A percentile compares a stretch with the other conserved stretches of the same genome.
Conservation (phyloP, 2,329 filamentous ascomycete genomes). For the Pezicula neosporulosa region DNA sequence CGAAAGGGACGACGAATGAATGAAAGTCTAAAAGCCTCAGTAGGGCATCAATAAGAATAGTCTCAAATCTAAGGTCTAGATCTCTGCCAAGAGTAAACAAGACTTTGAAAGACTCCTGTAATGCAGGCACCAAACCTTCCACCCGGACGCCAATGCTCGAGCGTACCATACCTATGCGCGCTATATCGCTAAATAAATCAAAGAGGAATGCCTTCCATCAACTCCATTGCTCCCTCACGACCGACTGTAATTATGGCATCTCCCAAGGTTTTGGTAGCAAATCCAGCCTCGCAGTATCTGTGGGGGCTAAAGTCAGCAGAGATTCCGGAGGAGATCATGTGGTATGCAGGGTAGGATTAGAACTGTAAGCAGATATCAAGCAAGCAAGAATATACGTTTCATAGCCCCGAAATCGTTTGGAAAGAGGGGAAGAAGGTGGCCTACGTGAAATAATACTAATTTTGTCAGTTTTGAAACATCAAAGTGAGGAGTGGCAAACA, state of each 20-base stretch:
- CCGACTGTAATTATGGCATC: conserved; percentile 71
- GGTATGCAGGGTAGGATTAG: too few species aligned
- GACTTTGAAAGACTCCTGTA: conserved; percentile 2
- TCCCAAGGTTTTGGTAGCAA: conserved; percentile 67
- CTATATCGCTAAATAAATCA: conserved; percentile 29
- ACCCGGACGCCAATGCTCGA: conserved; percentile 5
- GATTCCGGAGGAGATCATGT: too few species aligned
- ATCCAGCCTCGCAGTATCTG: conserved; percentile 70
- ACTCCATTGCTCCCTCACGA: conserved; percentile 46
- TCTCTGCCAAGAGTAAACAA: neutral
- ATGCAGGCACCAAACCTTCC: conserved; percentile 5
- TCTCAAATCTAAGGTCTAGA: conserved; percentile 9
- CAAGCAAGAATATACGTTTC: too few species aligned
- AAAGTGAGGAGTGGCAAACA: conserved; percentile 18
- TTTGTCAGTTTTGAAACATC: conserved; percentile 2
- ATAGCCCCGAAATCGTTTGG: too few species aligned
- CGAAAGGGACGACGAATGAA: neutral
- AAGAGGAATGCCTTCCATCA: conserved; percentile 68
- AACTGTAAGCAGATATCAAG: too few species aligned
- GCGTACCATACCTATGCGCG: conserved; percentile 1
- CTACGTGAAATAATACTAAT: conserved; percentile 62
- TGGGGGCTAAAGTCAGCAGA: too few species aligned
- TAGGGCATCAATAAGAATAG: conserved; percentile 4
- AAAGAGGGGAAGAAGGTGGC: too few species aligned
- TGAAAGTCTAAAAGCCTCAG: conserved; percentile 9